A percentile compares a stretch with the other conserved stretches of the same genome.
phyloP scores from a whole-genome alignment of 2,329 filamentous ascomycete genomes.

The Aspergillus persii region DNA sequence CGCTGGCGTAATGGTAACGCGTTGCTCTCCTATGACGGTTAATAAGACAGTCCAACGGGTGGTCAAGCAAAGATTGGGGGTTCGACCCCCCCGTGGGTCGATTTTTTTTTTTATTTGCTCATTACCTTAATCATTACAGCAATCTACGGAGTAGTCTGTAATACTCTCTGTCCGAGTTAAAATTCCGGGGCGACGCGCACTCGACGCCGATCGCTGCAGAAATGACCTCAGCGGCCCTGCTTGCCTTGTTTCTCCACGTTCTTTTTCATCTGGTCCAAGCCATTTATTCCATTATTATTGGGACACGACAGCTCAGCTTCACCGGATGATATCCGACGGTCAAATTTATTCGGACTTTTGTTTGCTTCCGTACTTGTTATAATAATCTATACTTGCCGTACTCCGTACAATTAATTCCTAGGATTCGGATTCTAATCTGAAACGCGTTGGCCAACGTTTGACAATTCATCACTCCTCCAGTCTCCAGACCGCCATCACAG shows the following conservation, averaged over 20 bases:
- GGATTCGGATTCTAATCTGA: not conserved
- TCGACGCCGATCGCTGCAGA: constrained; percentile 17
- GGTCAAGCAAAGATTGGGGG: not conserved
- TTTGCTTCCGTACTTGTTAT: no score
- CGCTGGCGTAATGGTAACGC: not conserved
- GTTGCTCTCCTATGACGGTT: not conserved
- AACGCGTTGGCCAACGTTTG: no score
- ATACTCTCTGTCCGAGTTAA: not conserved
- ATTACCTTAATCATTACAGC: not conserved
- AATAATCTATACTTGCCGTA: no score
- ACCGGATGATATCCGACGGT: no score
- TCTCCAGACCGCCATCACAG: no score
- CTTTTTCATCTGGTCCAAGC: not conserved
- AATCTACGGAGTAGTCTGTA: no score
- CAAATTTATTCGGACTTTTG: no score
- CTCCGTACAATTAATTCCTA: not conserved
- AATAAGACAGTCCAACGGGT: no score
- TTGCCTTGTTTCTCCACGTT: not conserved
- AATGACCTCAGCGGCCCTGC: constrained; percentile 13
- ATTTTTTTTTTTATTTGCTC: not conserved
- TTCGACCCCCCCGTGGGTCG: not conserved
- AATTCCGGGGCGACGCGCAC: constrained; percentile 17
- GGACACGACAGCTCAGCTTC: no score
- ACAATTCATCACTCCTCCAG: no score
- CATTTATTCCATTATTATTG: not conserved